Conservation (phyloP, 768 basidiomycete species). For the Lenzites betulinus region DNA sequence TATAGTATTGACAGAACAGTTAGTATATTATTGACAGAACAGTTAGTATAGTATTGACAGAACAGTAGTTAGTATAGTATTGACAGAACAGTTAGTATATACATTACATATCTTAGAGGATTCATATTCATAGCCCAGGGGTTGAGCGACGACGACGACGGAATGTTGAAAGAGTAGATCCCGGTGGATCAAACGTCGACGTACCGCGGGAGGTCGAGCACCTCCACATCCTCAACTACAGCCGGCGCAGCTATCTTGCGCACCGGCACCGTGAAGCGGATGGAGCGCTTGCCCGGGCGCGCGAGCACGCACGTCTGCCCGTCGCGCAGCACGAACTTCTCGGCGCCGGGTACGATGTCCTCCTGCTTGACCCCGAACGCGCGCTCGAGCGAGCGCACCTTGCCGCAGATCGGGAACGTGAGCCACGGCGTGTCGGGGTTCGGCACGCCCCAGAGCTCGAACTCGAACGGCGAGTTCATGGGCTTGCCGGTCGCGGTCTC, state of each 20-base stretch:
- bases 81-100: too few relatives aligned
- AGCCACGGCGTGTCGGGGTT: background rate
- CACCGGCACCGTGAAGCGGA: slow-evolving; percentile 3
- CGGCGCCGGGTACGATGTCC: background rate
- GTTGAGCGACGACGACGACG: too few relatives aligned
- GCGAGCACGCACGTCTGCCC: background rate
- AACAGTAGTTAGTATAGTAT: too few relatives aligned
- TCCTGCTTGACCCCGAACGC: background rate
- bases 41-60: too few relatives aligned
- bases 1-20: too few relatives aligned
- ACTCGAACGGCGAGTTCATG: slow-evolving; percentile 4
- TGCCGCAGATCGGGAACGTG: background rate
- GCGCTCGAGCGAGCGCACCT: background rate
- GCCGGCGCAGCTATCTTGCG: background rate
- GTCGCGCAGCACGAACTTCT: slow-evolving; percentile 7
- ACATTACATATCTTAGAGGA: too few relatives aligned
- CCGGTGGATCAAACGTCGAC: background rate
- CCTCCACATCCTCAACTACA: background rate
- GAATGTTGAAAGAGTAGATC: too few relatives aligned
- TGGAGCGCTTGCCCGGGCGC: background rate
- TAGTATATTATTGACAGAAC: too few relatives aligned
- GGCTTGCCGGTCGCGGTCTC: background rate
- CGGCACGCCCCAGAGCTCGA: slow-evolving; percentile 2
- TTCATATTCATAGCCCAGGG: too few relatives aligned
- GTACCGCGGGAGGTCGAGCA: background rate